Conservation (phyloP, 176 grass and related monocot genomes). For the Avena atlantica region DNA sequence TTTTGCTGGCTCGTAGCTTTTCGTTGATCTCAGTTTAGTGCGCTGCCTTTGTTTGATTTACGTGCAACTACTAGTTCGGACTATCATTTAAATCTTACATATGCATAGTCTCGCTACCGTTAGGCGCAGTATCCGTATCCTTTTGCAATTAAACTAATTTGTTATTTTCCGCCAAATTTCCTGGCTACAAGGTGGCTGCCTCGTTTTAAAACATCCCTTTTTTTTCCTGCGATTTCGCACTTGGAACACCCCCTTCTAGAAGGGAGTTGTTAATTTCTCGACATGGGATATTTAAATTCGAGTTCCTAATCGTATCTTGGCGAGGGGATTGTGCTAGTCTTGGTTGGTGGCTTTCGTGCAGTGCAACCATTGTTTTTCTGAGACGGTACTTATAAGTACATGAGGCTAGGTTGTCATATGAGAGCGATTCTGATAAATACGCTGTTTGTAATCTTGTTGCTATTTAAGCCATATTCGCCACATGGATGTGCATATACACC, state of each 20-base stretch:
- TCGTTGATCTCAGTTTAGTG: constrained; percentile 6
- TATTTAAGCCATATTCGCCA: background rate
- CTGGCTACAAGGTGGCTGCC: background rate
- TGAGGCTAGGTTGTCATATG: background rate
- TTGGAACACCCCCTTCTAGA: background rate
- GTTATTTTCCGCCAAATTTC: background rate
- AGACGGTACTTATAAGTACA: background rate
- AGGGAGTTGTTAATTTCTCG: constrained; percentile 2
- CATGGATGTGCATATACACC: background rate
- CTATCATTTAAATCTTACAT: background rate
- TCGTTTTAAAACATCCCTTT: background rate
- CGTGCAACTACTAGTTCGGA: background rate
- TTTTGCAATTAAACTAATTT: too few species aligned
- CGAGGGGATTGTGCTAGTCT: background rate
- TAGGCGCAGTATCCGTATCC: too few species aligned
- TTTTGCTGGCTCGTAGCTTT: background rate
- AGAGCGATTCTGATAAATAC: background rate
- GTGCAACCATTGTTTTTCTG: background rate
- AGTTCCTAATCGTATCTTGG: background rate
- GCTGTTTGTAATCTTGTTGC: background rate
- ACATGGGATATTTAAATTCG: background rate
- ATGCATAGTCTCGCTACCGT: too few species aligned
- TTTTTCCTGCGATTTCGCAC: background rate
- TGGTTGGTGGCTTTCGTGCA: background rate
- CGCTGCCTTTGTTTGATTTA: background rate